phyloP scores from a whole-genome alignment of 2,329 filamentous ascomycete species.

The Aspergillus nomiae region DNA sequence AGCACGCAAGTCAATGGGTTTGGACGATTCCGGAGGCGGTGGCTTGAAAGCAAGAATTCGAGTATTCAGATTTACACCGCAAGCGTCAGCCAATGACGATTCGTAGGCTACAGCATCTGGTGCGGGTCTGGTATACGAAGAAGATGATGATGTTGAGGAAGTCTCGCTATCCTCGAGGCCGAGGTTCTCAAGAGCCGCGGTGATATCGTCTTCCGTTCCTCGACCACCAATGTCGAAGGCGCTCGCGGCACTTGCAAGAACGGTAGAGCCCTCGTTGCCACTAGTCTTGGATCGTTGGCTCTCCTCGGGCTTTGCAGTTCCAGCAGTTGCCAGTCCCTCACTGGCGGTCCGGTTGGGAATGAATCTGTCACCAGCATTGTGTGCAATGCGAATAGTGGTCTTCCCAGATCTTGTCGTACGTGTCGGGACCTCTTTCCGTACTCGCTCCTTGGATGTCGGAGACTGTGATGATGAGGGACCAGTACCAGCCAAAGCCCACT shows the following conservation, averaged over 20 bases:
- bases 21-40: constrained; percentile 94
- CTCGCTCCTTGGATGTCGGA: constrained; percentile 62
- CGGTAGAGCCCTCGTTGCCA: constrained; percentile 68
- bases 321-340: constrained; percentile 80
- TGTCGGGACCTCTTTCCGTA: constrained; percentile 55
- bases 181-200: constrained; percentile 76
- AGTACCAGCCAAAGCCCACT: constrained; percentile 87
- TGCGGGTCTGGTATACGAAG: constrained; percentile 73
- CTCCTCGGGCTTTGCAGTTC: constrained; percentile 83
- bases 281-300: constrained; percentile 73
- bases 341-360: constrained; percentile 92
- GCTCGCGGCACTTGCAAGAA: constrained; percentile 73
- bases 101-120: constrained; percentile 90
- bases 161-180: constrained; percentile 74
- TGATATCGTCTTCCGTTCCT: constrained; percentile 70
- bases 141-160: constrained; percentile 54
- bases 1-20: constrained; percentile 93
- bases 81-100: constrained; percentile 85
- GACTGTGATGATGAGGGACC: constrained; percentile 60
- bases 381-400: constrained; percentile 68
- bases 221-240: constrained; percentile 65
- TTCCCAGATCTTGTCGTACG: constrained; percentile 59
- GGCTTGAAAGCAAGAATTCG: constrained; percentile 99
- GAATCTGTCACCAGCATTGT: constrained; percentile 85
- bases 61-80: constrained; percentile 89